Percentiles rank a stretch among this genome's conserved stretches.
phyloP scores from a whole-genome alignment of 305 asterid species.

The Ajuga reptans region DNA sequence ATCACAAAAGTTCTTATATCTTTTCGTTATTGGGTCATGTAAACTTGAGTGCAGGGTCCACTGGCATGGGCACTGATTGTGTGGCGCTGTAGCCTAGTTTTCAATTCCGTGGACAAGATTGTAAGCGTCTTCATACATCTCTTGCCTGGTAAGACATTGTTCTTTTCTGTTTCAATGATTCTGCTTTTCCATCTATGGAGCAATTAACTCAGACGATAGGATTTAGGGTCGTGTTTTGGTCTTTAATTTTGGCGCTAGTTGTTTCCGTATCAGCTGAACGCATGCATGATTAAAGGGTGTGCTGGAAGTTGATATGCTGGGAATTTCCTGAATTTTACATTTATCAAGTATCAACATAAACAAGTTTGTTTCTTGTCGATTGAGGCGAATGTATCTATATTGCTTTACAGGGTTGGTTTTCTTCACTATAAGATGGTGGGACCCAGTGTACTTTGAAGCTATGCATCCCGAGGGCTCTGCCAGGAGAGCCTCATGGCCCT shows the following conservation, averaged over 20 bases:
- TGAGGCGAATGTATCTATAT: background rate
- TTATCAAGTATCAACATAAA: background rate
- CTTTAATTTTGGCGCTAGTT: background rate
- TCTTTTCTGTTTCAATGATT: background rate
- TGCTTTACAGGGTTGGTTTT: slow-evolving; percentile 65
- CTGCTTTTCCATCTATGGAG: background rate
- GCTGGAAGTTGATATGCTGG: background rate
- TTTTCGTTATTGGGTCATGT: background rate
- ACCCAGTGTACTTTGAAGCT: slow-evolving; percentile 66
- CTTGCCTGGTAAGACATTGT: slow-evolving; percentile 65
- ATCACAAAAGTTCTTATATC: slow-evolving; percentile 14
- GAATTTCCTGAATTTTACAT: background rate
- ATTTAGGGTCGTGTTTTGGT: background rate
- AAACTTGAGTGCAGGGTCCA: slow-evolving; percentile 58
- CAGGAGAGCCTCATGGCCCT: slow-evolving; percentile 70
- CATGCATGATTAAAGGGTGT: background rate
- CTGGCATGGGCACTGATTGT: slow-evolving; percentile 96
- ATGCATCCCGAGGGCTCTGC: slow-evolving; percentile 76
- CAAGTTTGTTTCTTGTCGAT: background rate
- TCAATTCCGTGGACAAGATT: slow-evolving; percentile 89
- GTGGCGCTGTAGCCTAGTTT: slow-evolving; percentile 96
- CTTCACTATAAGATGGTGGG: slow-evolving; percentile 98
- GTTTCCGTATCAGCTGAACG: background rate
- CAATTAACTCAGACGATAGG: background rate
- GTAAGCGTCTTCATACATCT: slow-evolving; percentile 97